Base-by-base conservation (phyloP, 2,329 filamentous ascomycete species). In the Cercospora sp. region DNA sequence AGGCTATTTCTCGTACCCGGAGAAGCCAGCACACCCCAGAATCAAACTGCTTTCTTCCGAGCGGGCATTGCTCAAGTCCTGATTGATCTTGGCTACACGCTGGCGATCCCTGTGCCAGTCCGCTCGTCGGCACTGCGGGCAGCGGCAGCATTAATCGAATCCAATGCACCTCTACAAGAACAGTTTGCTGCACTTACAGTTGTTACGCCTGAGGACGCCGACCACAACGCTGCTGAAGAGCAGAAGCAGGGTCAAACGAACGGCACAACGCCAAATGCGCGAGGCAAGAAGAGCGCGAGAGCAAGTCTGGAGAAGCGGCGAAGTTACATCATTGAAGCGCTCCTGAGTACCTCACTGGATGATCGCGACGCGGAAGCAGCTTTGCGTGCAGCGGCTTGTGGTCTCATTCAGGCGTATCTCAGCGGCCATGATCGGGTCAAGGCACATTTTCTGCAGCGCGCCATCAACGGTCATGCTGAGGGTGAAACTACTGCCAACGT, bases 361-460 rank as follows among this genome's bases (percentile, higher is more conserved):
- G 85, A 90, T 31, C 83, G 89, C 0, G 81, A 87, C 20, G 85
- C 89, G 63, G 84, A 91, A 40, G 91, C 97, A 73, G 90, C 97
- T 78, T 84, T 94, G 42, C 89, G 95, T 26, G 87, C 93, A 75
- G 91, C 94, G 20, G 93, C 92, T 23, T 95, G 91, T 77, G 90
- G 94, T 74, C 97, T 94, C 75, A 88, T 99, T 69, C 94, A 97
- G 79, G 93, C 95, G 2, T 99, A 99, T 79, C 93, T 97, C 74
- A 89, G 87, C 74, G 89, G 90, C 57, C 94, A 98, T 78, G 81
- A 89, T 42, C 89, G 91, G 65, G 94, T 97, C 68, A 89, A 91
- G 57, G 84, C 90, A 63, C 94, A 98, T 80, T 97, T 98, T 75
- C 83, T 98, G 20, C 86, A 89, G 63, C 87, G 94, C 74, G 95